Evolutionary conservation across 208 protist genomes (phyloP).

Genomic region (Paratrypanosoma confusum): DNA sequence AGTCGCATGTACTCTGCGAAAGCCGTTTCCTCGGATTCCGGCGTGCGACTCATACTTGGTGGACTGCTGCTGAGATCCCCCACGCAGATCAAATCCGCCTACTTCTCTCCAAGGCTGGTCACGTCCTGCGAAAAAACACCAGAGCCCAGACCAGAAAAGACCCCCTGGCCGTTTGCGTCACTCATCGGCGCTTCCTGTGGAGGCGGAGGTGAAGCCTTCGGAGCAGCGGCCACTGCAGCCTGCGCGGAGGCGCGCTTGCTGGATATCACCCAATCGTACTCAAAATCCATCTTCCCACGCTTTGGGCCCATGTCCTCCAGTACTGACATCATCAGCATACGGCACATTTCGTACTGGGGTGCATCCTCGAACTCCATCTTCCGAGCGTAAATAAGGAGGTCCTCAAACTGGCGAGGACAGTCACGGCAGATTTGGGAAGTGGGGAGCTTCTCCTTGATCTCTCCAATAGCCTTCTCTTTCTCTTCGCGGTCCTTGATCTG

Average conservation of each 20-base stretch:
- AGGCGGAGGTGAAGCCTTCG: no score
- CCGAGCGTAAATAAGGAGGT: slow-evolving; percentile 57
- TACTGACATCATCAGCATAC: slow-evolving; percentile 32
- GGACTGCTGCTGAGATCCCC: no score
- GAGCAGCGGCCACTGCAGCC: no score
- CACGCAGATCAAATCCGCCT: no score
- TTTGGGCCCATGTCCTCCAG: slow-evolving; percentile 19
- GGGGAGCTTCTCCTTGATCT: slow-evolving; percentile 42
- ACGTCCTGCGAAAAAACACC: slow-evolving; percentile 16
- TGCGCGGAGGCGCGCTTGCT: no score
- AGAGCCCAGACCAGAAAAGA: slow-evolving; percentile 33
- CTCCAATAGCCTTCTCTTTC: slow-evolving; percentile 43
- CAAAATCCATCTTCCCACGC: background rate
- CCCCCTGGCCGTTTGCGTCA: slow-evolving; percentile 23
- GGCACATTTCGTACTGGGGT: slow-evolving; percentile 79
- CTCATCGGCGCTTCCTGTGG: no score
- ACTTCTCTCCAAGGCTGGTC: slow-evolving; percentile 34
- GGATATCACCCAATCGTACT: background rate
- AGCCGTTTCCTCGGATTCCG: no score
- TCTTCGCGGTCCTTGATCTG: slow-evolving; percentile 72
- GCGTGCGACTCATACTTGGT: no score
- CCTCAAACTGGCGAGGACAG: slow-evolving; percentile 58
- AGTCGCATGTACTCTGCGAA: no score
- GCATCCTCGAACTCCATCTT: slow-evolving; percentile 46
- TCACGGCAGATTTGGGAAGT: slow-evolving; percentile 44